These are phyloP conservation scores for Cystobasidium onofrii DNA, from an alignment of 768 basidiomycete genomes.

Conservation along the genomic window DNA sequence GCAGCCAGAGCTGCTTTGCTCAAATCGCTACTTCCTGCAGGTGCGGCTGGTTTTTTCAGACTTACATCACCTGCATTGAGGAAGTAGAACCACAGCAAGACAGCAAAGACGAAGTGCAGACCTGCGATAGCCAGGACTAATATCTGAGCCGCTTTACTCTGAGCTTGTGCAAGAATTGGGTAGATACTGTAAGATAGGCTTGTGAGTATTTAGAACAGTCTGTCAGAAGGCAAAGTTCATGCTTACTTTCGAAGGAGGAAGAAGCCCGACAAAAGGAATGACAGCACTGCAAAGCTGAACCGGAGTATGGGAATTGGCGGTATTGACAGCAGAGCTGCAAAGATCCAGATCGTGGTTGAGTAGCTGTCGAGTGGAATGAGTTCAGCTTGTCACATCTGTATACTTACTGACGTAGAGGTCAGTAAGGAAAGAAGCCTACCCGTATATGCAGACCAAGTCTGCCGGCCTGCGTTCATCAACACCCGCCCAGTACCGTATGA, in stretches of 20 bases:
- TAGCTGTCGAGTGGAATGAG: constrained; percentile 60
- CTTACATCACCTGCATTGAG: constrained; percentile 48
- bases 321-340: constrained; percentile 73
- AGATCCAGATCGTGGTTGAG: constrained; percentile 76
- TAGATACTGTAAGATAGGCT: constrained; percentile 55
- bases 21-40: background rate
- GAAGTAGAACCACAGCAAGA: constrained; percentile 76
- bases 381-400: constrained; percentile 43
- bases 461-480: constrained; percentile 82
- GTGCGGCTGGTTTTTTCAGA: background rate
- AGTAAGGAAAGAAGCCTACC: constrained; percentile 41
- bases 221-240: background rate
- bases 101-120: constrained; percentile 69
- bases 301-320: constrained; percentile 73
- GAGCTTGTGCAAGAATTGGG: constrained; percentile 72
- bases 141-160: constrained; percentile 75
- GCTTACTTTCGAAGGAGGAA: constrained; percentile 62
- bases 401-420: no score
- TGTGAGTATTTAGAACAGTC: no score
- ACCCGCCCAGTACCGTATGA: constrained; percentile 67
- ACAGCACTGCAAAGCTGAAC: constrained; percentile 67
- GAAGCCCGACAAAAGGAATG: constrained; percentile 71
- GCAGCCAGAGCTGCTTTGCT: background rate
- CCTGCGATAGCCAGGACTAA: constrained; percentile 66
- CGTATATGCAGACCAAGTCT: constrained; percentile 53